These are phyloP conservation scores for Monilinia polystroma DNA, from an alignment of 2,329 filamentous ascomycete genomes.

Conservation along the genomic window DNA sequence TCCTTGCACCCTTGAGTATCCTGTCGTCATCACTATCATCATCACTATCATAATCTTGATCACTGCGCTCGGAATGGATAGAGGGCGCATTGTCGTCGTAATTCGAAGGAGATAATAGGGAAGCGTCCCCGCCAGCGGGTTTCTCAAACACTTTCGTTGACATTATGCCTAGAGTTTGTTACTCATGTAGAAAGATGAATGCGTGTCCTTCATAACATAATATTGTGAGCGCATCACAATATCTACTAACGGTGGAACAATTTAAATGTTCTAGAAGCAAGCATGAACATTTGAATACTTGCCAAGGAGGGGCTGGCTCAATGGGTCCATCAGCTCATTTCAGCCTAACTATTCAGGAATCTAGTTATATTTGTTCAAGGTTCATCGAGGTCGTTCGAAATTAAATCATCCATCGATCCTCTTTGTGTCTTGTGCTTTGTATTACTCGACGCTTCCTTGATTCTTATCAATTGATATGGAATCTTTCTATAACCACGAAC, in stretches of 20 bases:
- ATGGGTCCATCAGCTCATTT: neutral
- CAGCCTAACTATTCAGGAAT: conserved; percentile 9
- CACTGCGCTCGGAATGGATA: conserved; percentile 60
- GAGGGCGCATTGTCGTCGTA: conserved; percentile 58
- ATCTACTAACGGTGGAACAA: neutral
- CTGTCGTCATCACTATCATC: conserved; percentile 76
- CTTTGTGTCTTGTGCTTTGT: neutral
- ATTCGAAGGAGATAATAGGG: conserved; percentile 36
- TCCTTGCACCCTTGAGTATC: conserved; percentile 62
- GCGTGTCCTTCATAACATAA: neutral
- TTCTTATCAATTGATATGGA: neutral
- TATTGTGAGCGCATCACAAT: neutral
- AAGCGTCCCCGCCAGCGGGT: conserved; percentile 27
- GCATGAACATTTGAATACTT: neutral
- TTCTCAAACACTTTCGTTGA: conserved; percentile 11
- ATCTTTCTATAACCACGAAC: neutral
- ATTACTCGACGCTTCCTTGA: neutral
- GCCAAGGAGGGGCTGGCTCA: neutral
- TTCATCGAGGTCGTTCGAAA: neutral
- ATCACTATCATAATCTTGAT: conserved; percentile 74
- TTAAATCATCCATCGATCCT: neutral
- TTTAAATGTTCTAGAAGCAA: conserved; percentile 1
- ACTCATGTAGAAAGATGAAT: conserved; percentile 4
- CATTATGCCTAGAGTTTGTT: conserved; percentile 21
- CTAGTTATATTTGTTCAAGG: neutral